phyloP scores from a whole-genome alignment of 495 filamentous ascomycete genomes.

The Xylaria longipes region DNA sequence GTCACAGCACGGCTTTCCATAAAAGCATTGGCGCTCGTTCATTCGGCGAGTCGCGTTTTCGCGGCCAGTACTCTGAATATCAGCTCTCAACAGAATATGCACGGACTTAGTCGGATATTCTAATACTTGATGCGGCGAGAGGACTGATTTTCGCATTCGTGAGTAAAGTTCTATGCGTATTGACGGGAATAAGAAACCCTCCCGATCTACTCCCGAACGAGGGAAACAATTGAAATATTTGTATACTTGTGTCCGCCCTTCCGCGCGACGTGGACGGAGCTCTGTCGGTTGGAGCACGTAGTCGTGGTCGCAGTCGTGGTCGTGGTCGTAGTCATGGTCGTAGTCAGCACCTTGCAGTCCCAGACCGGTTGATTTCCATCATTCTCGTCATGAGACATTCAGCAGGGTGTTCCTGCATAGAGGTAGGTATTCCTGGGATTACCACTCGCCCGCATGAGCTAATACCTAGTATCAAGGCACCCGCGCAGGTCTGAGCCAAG shows the following conservation, averaged over 20 bases:
- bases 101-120: background rate
- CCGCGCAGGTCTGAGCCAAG: background rate
- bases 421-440: background rate
- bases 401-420: constrained; percentile 1
- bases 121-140: background rate
- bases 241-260: background rate
- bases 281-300: background rate
- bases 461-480: background rate
- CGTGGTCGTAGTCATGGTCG: background rate
- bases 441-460: background rate
- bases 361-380: background rate
- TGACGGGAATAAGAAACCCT: background rate
- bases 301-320: background rate
- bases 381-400: background rate
- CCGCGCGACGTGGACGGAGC: background rate
- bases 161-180: background rate
- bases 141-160: background rate
- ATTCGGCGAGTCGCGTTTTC: background rate
- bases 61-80: no score
- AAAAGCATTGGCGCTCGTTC: background rate
- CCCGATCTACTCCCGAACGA: background rate
- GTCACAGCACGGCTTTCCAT: background rate
- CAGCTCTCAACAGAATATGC: no score
- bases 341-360: constrained; percentile 14
- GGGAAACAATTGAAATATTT: background rate